Base-by-base conservation (phyloP, 1,284 basidiomycete genomes). In the Microbotryum scabiosae region DNA sequence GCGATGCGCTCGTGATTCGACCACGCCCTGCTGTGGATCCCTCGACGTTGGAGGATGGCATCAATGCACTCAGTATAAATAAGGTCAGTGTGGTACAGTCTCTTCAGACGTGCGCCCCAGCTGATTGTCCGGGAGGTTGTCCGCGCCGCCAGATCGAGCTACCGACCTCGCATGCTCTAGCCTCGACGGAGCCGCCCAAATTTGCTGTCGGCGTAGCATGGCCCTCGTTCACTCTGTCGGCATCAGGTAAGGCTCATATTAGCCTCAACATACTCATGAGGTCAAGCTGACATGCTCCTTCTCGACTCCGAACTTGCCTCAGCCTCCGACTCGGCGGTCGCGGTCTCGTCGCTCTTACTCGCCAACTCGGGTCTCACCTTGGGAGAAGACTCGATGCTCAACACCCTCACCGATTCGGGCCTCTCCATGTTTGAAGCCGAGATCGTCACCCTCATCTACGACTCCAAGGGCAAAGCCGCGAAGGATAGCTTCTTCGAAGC, bases 1-100 rank as follows among this genome's bases (percentile, higher is more conserved):
- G 86, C 18, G 87, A 90, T 73, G 77, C 84, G 18, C 73, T 89
- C 54, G 82, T 81, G 55, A 71, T 90, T 76, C 45, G 76, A 74
- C 44, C 74, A 65, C 54, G 77, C 32, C 54, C 46, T 12, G 36
- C 36, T 41, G 36, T 12, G 16, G 36, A 10, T 16, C 36, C 36
- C 4, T 16, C 36, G 14, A 49, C 61, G 46, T 59, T 66, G 32
- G 63, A 61, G 50, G 57, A 55, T 21, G 63, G 50, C 30, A 21
- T 60, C 65, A 55, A 56, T 21, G 60, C 56, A 49, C 60, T 56
- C 51, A 59, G 52, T 43, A 58, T 64, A n/a, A 36, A 41, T 9
- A 51, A 63, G 50, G 67, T 54, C n/a, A 69, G 45, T 67, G 49
- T 9, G 8, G 21, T 16, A 41, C 36, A 18, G 36, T 18, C 14